These are phyloP conservation scores for Pichia sp. DNA, from an alignment of 1,139 yeast genomes.

Conservation along the genomic window DNA sequence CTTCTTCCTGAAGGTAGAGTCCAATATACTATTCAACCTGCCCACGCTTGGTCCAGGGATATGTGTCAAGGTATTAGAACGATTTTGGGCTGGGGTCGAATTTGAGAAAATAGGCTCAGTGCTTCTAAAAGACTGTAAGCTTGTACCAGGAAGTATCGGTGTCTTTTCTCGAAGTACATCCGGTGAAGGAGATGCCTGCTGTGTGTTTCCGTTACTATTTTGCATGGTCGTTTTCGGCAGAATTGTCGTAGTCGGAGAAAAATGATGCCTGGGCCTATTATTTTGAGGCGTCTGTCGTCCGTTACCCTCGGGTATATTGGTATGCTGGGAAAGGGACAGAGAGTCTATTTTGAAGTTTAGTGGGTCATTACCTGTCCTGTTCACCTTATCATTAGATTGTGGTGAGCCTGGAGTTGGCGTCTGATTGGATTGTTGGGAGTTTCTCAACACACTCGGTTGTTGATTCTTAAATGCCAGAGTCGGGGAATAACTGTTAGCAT, in stretches of 20 bases:
- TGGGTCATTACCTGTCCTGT: neutral
- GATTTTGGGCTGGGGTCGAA: neutral
- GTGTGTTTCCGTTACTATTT: neutral
- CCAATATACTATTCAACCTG: neutral
- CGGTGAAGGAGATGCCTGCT: neutral
- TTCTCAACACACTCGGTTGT: neutral
- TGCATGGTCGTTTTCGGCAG: neutral
- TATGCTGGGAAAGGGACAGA: neutral
- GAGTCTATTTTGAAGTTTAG: neutral
- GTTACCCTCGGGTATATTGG: neutral
- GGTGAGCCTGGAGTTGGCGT: neutral
- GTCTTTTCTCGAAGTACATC: neutral
- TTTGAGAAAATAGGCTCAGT: neutral
- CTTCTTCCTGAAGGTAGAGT: neutral
- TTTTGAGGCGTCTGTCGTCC: neutral
- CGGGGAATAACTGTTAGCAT: slow-evolving; percentile 8
- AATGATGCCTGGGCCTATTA: too few species aligned
- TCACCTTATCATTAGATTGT: neutral
- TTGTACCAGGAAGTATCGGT: neutral
- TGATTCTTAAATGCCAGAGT: slow-evolving; percentile 7
- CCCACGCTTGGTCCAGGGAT: neutral
- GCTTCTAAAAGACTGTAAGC: neutral
- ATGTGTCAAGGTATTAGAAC: neutral
- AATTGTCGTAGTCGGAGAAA: neutral
- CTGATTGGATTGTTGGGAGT: neutral